A percentile compares a stretch with the other conserved stretches of the same genome.
Evolutionary conservation across 176 grass and related monocot species (phyloP).

Genomic region (Carex cristatella): DNA sequence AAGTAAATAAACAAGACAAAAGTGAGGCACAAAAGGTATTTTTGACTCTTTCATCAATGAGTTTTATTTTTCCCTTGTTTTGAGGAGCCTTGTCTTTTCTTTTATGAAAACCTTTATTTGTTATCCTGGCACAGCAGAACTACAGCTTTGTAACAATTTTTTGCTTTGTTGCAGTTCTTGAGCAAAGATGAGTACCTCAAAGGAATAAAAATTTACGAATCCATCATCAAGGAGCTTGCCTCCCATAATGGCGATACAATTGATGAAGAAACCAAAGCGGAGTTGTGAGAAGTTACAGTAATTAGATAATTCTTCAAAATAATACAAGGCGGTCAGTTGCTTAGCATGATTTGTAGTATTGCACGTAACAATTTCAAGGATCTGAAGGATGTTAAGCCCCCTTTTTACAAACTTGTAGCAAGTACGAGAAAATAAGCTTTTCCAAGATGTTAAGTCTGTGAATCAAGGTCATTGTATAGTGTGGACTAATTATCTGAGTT

Average conservation of each 20-base stretch:
- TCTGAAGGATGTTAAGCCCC: background rate
- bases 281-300: constrained; percentile 47
- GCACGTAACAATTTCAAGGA: background rate
- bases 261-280: constrained; percentile 51
- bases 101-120: background rate
- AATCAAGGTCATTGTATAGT: background rate
- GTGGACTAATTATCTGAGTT: background rate
- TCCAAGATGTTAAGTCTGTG: background rate
- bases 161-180: constrained; percentile 49
- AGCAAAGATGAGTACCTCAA: constrained; percentile 83
- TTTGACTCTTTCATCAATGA: background rate
- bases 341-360: background rate
- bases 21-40: background rate
- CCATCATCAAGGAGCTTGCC: constrained; percentile 53
- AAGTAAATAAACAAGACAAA: background rate
- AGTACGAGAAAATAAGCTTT: background rate
- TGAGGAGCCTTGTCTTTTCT: background rate
- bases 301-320: background rate
- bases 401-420: background rate
- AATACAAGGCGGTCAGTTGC: background rate
- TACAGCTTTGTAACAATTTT: background rate
- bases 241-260: constrained; percentile 25
- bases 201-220: constrained; percentile 73
- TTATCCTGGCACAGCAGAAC: background rate
- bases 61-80: background rate